These are phyloP conservation scores for Cucumis cinereus DNA, from an alignment of 306 rosid genomes.

Conservation along the genomic window DNA sequence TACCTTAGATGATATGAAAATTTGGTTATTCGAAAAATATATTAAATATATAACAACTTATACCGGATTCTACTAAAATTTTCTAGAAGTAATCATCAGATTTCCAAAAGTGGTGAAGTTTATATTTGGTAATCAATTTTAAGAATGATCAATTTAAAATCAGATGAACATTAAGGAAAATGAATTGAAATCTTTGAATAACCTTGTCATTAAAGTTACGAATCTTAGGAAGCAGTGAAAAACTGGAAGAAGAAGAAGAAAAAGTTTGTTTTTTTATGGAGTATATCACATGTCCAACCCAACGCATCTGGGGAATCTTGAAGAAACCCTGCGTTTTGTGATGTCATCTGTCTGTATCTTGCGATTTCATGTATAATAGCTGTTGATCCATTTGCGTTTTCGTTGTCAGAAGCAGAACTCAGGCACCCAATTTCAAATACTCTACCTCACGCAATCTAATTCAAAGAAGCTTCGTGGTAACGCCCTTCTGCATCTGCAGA, in stretches of 20 bases:
- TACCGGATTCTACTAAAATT: too few species aligned
- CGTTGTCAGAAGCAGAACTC: background rate
- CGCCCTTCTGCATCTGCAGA: slow-evolving; percentile 8
- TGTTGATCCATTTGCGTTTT: background rate
- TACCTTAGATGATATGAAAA: too few species aligned
- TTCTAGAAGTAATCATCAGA: too few species aligned
- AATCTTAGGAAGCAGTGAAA: background rate
- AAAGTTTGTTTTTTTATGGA: background rate
- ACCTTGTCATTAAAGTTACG: background rate
- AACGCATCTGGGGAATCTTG: slow-evolving; percentile 13
- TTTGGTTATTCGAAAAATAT: too few species aligned
- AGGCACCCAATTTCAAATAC: background rate
- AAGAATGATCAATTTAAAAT: too few species aligned
- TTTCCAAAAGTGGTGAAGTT: too few species aligned
- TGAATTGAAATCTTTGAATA: background rate
- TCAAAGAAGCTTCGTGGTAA: slow-evolving; percentile 12
- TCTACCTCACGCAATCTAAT: slow-evolving; percentile 11
- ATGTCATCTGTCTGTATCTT: slow-evolving; percentile 7
- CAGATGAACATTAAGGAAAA: background rate
- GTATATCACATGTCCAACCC: slow-evolving; percentile 8
- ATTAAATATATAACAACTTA: too few species aligned
- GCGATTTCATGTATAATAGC: background rate
- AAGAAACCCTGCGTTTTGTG: slow-evolving; percentile 6
- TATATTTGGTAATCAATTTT: too few species aligned
- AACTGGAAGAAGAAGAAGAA: background rate